Evolutionary conservation across 73 alveolate genomes (phyloP).

Genomic region (Paramecium primaurelia): DNA sequence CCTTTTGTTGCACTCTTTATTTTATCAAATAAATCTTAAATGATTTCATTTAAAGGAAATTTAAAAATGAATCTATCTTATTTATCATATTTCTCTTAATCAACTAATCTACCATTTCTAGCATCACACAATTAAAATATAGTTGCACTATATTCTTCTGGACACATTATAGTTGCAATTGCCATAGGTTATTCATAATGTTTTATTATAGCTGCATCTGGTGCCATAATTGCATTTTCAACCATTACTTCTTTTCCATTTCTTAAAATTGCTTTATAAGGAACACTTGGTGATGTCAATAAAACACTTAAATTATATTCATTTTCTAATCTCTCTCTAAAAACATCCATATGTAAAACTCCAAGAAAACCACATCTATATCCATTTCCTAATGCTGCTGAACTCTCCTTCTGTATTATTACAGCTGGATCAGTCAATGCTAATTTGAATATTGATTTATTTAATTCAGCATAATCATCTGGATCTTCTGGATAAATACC

Average conservation of each 20-base stretch:
- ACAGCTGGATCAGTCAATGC: conserved; percentile 80
- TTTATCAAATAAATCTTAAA: conserved; percentile 84
- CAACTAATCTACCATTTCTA: conserved; percentile 29
- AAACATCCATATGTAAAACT: conserved; percentile 91
- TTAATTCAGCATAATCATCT: conserved; percentile 74
- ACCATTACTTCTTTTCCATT: conserved; percentile 66
- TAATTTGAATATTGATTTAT: conserved; percentile 69
- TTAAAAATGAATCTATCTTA: conserved; percentile 43
- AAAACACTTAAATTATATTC: conserved; percentile 80
- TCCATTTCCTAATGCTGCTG: conserved; percentile 83
- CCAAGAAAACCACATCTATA: conserved; percentile 95
- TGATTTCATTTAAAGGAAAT: conserved; percentile 75
- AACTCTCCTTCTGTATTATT: conserved; percentile 67
- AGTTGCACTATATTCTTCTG: conserved; percentile 70
- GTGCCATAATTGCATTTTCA: conserved; percentile 72
- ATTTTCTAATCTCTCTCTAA: conserved; percentile 82
- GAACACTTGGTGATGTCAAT: conserved; percentile 89
- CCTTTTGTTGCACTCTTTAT: conserved; percentile 78
- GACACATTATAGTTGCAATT: conserved; percentile 78
- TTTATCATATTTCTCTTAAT: conserved; percentile 58
- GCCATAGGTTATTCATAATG: conserved; percentile 81
- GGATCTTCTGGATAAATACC: conserved; percentile 94
- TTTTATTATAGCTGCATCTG: conserved; percentile 55
- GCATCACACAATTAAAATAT: conserved; percentile 64
- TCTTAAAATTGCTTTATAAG: conserved; percentile 70